Conservation (phyloP, 148 eudicot species). For the Silene uniflora region DNA sequence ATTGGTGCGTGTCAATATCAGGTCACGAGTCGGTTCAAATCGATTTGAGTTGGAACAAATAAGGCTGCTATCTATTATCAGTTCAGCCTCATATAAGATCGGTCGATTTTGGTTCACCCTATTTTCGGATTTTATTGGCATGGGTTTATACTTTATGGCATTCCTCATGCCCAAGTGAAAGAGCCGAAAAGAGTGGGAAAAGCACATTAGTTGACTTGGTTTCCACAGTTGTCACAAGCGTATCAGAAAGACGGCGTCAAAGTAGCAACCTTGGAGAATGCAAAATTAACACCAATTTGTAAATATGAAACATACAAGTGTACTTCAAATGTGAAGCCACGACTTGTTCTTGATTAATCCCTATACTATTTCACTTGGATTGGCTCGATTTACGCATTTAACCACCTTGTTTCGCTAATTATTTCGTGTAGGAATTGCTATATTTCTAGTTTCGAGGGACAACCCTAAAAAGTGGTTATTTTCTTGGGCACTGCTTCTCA, state of each 20-base stretch:
- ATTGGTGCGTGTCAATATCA: too few relatives aligned
- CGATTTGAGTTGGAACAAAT: too few relatives aligned
- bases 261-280: conserved; percentile 10
- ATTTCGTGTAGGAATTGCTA: not conserved
- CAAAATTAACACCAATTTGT: not conserved
- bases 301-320: not conserved
- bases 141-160: too few relatives aligned
- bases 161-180: not conserved
- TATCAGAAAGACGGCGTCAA: conserved; percentile 7
- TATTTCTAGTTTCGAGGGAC: not conserved
- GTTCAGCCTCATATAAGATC: too few relatives aligned
- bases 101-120: too few relatives aligned
- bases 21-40: too few relatives aligned
- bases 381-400: too few relatives aligned
- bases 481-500: not conserved
- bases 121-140: too few relatives aligned
- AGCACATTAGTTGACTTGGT: not conserved
- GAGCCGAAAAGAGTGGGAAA: not conserved
- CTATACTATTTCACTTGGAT: not conserved
- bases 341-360: not conserved
- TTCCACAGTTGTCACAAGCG: not conserved
- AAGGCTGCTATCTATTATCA: too few relatives aligned
- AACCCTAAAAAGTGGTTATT: not conserved
- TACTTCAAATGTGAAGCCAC: not conserved
- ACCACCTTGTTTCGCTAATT: too few relatives aligned